A percentile compares a stretch with the other conserved stretches of the same genome.
phyloP scores from a whole-genome alignment of 331 rosid species.

The Malus hybrid region DNA sequence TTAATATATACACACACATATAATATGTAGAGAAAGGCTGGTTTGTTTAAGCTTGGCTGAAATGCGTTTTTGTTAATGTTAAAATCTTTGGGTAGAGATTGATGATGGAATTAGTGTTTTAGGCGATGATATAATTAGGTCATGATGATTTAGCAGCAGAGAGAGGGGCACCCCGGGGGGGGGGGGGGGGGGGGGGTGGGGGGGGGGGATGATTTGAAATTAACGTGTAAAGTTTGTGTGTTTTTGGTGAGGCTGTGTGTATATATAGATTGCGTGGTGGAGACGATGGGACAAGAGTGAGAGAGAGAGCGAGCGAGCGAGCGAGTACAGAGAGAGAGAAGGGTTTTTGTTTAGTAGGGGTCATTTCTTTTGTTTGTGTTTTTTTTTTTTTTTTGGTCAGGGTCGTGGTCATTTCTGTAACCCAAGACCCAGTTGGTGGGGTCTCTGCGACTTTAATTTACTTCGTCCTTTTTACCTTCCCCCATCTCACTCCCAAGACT shows the following conservation, averaged over 20 bases:
- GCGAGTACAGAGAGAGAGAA: background rate
- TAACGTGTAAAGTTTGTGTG: constrained; percentile 1
- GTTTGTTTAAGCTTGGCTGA: background rate
- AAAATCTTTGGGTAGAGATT: background rate
- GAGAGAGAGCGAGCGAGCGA: background rate
- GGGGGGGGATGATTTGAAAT: constrained; percentile 1
- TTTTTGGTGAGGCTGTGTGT: background rate
- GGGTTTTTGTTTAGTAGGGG: constrained; percentile 13
- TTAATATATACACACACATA: background rate
- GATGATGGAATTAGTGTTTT: background rate
- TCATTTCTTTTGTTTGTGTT: constrained; percentile 8
- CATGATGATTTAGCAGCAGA: constrained; percentile 21
- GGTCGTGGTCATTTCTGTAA: constrained; percentile 35
- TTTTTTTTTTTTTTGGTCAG: background rate
- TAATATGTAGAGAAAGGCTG: background rate
- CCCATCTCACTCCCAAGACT: background rate
- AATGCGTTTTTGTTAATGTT: background rate
- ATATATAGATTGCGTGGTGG: constrained; percentile 23
- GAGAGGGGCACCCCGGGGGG: background rate
- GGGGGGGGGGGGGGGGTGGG: background rate
- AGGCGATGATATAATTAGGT: constrained; percentile 29
- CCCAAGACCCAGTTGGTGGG: constrained; percentile 35
- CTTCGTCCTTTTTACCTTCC: constrained; percentile 30
- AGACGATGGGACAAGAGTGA: constrained; percentile 17
- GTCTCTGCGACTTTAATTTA: constrained; percentile 24